Evolutionary conservation across 192 early-diverging fungal genomes (phyloP).

Genomic region (Hyaloraphidium curvatum): DNA sequence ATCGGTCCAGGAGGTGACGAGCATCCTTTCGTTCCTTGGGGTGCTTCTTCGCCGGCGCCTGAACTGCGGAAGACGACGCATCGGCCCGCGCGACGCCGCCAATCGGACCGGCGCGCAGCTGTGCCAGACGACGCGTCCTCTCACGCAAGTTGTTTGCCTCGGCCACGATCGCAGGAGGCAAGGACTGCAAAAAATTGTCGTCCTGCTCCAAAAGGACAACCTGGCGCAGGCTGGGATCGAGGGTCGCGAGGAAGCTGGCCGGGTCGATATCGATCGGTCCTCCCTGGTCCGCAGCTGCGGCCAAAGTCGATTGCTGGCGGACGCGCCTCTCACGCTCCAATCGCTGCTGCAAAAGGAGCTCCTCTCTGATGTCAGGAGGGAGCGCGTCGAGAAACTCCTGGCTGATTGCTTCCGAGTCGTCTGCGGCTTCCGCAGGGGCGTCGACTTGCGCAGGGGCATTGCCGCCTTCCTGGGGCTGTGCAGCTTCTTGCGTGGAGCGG

Average conservation of each 20-base stretch:
- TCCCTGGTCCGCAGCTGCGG: not conserved
- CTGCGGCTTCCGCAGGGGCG: no score
- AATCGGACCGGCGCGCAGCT: not conserved
- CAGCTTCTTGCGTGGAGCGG: slow-evolving; percentile 14
- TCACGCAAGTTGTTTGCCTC: slow-evolving; percentile 29
- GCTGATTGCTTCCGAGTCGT: no score
- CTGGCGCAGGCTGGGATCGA: slow-evolving; percentile 32
- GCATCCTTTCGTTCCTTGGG: slow-evolving; percentile 33
- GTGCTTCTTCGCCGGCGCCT: slow-evolving; percentile 17
- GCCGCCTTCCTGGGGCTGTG: no score
- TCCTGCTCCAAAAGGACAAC: slow-evolving; percentile 30
- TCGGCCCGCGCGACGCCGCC: not conserved
- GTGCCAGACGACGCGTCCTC: slow-evolving; percentile 5
- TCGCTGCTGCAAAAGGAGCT: slow-evolving; percentile 52
- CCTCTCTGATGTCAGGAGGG: slow-evolving; percentile 74
- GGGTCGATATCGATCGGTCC: slow-evolving; percentile 22
- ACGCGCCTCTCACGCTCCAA: slow-evolving; percentile 44
- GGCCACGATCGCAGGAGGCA: slow-evolving; percentile 20
- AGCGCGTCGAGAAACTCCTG: slow-evolving; percentile 77
- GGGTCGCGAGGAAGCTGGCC: slow-evolving; percentile 29
- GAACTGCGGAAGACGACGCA: slow-evolving; percentile 13
- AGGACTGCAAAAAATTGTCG: slow-evolving; percentile 16
- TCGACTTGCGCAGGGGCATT: slow-evolving; percentile 6
- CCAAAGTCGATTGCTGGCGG: slow-evolving; percentile 14
- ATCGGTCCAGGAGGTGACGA: slow-evolving; percentile 61